Percentiles rank a stretch among this genome's conserved stretches.
Evolutionary conservation across 192 early-diverging fungal genomes (phyloP).

Genomic region (Coemansia javaensis): DNA sequence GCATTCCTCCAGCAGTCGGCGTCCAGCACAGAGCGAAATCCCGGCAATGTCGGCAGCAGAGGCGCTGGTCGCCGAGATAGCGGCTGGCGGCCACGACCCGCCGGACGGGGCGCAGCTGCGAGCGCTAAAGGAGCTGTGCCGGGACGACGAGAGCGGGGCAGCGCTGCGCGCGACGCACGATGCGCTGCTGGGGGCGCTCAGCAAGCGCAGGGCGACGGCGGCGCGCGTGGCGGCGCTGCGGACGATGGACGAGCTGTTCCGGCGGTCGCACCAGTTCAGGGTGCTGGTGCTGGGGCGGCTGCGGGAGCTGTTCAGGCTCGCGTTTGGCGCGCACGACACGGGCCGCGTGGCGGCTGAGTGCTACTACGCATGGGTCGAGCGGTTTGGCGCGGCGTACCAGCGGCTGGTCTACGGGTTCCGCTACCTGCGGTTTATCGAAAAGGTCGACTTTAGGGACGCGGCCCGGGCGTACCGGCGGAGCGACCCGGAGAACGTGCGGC

Average conservation of each 20-base stretch:
- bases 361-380: constrained; percentile 56
- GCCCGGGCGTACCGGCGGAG: constrained; percentile 6
- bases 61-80: constrained; percentile 22
- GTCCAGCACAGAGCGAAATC: not conserved
- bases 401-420: constrained; percentile 56
- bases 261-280: constrained; percentile 62
- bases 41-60: constrained; percentile 5
- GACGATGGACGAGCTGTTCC: constrained; percentile 57
- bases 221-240: constrained; percentile 60
- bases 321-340: constrained; percentile 55
- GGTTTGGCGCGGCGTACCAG: constrained; percentile 54
- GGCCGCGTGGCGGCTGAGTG: constrained; percentile 42
- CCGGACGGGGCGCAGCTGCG: constrained; percentile 10
- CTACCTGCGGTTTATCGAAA: constrained; percentile 49
- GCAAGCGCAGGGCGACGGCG: too few relatives aligned
- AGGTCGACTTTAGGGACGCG: constrained; percentile 18
- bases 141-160: constrained; percentile 2
- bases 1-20: too few relatives aligned
- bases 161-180: constrained; percentile 1
- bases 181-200: constrained; percentile 6
- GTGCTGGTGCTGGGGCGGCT: constrained; percentile 49
- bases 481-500: constrained; percentile 12
- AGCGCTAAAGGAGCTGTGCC: constrained; percentile 22
- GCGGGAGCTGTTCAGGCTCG: constrained; percentile 53
- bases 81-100: constrained; percentile 12